Evolutionary conservation across 2,329 filamentous ascomycete species (phyloP).

Genomic region (Arachnopeziza araneosa): DNA sequence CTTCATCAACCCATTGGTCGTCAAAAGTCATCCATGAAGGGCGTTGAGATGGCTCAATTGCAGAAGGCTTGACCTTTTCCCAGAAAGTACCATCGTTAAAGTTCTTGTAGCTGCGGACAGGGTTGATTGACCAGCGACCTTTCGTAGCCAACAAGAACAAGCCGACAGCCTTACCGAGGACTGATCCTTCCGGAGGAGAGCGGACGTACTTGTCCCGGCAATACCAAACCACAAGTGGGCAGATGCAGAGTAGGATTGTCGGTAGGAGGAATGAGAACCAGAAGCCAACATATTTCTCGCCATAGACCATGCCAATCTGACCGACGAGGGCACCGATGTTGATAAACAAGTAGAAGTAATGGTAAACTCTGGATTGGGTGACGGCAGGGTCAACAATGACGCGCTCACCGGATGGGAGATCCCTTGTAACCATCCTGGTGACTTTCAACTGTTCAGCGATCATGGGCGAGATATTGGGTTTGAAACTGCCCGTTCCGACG

Average conservation of each 20-base stretch:
- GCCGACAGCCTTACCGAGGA: conserved; percentile 60
- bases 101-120: conserved; percentile 50
- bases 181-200: conserved; percentile 64
- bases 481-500: conserved; percentile 65
- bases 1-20: conserved; percentile 77
- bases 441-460: conserved; percentile 56
- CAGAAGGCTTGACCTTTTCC: conserved; percentile 63
- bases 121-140: conserved; percentile 57
- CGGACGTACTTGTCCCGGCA: conserved; percentile 56
- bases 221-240: conserved; percentile 54
- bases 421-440: conserved; percentile 45
- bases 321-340: conserved; percentile 56
- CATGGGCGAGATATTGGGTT: conserved; percentile 62
- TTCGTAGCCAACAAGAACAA: conserved; percentile 58
- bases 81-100: conserved; percentile 52
- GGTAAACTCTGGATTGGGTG: conserved; percentile 56
- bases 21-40: conserved; percentile 77
- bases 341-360: conserved; percentile 67
- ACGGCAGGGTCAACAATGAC: conserved; percentile 56
- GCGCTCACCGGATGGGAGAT: conserved; percentile 46
- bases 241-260: conserved; percentile 57
- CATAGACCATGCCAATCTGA: conserved; percentile 64
- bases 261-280: conserved; percentile 67
- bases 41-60: conserved; percentile 47
- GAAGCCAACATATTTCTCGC: conserved; percentile 71